Base-by-base conservation (phyloP, 257 asterid species). In the Gentiana dahurica region DNA sequence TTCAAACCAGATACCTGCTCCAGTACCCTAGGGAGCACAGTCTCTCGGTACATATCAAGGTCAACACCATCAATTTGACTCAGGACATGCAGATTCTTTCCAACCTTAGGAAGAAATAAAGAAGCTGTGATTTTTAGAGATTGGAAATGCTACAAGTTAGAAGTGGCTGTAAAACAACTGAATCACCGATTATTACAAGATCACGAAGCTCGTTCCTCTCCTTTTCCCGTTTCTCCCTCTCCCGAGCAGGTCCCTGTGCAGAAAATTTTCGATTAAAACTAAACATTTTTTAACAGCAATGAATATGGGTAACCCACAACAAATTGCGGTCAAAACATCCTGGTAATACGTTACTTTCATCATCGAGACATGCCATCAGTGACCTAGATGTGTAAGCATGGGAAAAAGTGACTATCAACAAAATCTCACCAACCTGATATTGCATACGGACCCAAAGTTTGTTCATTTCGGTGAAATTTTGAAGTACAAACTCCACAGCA, bases 401-500 rank as follows among this genome's bases (percentile, higher is more conserved):
- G 65, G 71, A 65, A 73, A 65, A 66, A 65, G 69, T 65, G 61
- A 68, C 57, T 53, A 57, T 63, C 68, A 64, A 57, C 68, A 54
- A 57, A 61, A 48, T 68, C 73, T 68, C 66, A 72, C 88, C 73
- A 71, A 92, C 99, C 97, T 85, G 95, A 71, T 92, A 93, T 62
- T 92, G 99, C 99, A 92, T 92, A 72, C 97, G 82, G 70, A 92
- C 99, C 99, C 99, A 92, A 52, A 92, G 99, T 71, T 92, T 89
- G 81, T 92, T 92, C 99, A 92, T 92, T 81, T 92, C 99, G 6
- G 97, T 89, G 77, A 92, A 92, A 80, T 92, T 92, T 77, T 88
- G 99, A 61, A 92, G 95, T 54, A 92, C 97, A 74, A 92, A 92
- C 71, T 92, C 99, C 49, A 92, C 95, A 47, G 97, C 94, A 74